phyloP scores from a whole-genome alignment of 768 basidiomycete genomes.

The Tulasnella sp. region DNA sequence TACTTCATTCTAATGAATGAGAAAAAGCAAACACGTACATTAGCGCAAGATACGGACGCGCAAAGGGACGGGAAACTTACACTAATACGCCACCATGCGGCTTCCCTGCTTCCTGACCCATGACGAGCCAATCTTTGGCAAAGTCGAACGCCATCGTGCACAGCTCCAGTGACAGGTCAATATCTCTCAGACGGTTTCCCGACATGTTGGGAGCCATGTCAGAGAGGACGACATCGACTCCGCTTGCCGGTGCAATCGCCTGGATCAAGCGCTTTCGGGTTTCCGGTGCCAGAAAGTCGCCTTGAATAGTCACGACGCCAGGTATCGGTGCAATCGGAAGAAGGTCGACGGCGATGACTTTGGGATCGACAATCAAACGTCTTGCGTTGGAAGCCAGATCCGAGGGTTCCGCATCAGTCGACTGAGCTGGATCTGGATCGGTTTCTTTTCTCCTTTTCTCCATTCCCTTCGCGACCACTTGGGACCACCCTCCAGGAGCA shows the following conservation, averaged over 20 bases:
- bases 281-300: conserved; percentile 58
- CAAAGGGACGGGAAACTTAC: conserved; percentile 34
- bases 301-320: conserved; percentile 61
- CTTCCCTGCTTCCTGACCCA: conserved; percentile 33
- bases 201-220: conserved; percentile 85
- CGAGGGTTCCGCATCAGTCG: neutral
- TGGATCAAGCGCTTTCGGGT: conserved; percentile 37
- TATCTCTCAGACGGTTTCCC: conserved; percentile 58
- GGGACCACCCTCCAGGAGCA: conserved; percentile 91
- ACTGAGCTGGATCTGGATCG: neutral
- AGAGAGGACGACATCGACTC: conserved; percentile 62
- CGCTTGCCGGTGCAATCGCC: conserved; percentile 23
- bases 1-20: conserved; percentile 79
- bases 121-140: conserved; percentile 35
- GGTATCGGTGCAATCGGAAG: conserved; percentile 59
- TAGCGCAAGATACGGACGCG: neutral
- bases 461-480: conserved; percentile 59
- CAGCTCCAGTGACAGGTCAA: conserved; percentile 56
- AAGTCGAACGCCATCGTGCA: conserved; percentile 66
- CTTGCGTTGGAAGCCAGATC: neutral
- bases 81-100: conserved; percentile 43
- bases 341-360: conserved; percentile 71
- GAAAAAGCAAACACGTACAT: too few relatives aligned
- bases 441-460: conserved; percentile 22
- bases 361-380: conserved; percentile 18